These are phyloP conservation scores for Conticribra weissflogii DNA, from an alignment of 108 stramenopile genomes.

Conservation along the genomic window DNA sequence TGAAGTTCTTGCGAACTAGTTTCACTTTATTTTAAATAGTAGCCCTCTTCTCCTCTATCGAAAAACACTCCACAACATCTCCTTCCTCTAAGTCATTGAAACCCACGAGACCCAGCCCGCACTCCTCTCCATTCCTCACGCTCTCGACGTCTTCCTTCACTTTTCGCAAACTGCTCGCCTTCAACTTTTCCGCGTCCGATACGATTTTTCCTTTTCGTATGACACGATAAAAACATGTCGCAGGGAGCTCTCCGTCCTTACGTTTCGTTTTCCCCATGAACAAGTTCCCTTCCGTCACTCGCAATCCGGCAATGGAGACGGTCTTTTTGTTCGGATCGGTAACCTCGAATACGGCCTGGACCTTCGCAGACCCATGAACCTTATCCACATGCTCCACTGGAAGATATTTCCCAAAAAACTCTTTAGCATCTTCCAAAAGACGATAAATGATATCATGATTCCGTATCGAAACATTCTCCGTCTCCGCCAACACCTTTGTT, in stretches of 20 bases:
- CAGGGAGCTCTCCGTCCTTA: constrained; percentile 4
- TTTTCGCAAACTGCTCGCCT: constrained; percentile 64
- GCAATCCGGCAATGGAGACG: constrained; percentile 69
- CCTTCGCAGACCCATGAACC: constrained; percentile 71
- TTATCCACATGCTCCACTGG: constrained; percentile 54
- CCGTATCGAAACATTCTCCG: constrained; percentile 58
- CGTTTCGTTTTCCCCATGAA: constrained; percentile 56
- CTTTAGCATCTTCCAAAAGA: constrained; percentile 79
- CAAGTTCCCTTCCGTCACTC: constrained; percentile 65
- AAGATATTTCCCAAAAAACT: constrained; percentile 61
- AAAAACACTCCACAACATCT: constrained; percentile 81
- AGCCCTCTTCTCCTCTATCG: constrained; percentile 62
- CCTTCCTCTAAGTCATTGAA: constrained; percentile 75
- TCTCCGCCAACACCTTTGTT: constrained; percentile 57
- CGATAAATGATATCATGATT: constrained; percentile 79
- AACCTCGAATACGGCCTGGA: constrained; percentile 79
- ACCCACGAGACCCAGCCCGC: constrained; percentile 70
- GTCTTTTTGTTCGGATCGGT: constrained; percentile 58
- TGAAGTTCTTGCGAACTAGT: not conserved
- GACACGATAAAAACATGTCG: constrained; percentile 64
- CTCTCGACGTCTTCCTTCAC: constrained; percentile 79
- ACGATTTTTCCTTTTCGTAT: constrained; percentile 63
- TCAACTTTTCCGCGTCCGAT: constrained; percentile 52
- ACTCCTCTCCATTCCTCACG: constrained; percentile 76
- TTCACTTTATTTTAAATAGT: constrained; percentile 28